These are phyloP conservation scores for Phytophthora parvispora DNA, from an alignment of 352 stramenopile genomes.

Conservation along the genomic window DNA sequence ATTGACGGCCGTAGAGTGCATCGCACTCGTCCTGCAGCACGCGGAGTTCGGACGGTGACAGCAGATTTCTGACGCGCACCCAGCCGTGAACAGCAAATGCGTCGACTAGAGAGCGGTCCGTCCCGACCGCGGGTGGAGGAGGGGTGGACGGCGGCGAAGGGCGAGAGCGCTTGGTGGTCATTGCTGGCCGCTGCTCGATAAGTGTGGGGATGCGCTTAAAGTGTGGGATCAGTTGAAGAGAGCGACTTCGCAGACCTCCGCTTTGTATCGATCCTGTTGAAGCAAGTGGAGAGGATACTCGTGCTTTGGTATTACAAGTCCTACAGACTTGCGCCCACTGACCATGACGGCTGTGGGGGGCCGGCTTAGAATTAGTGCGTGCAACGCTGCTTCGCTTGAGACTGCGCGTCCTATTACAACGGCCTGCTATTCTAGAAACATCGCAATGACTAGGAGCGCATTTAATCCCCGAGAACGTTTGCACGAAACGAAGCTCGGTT, in stretches of 20 bases:
- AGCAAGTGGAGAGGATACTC: no score
- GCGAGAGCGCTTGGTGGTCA: constrained; percentile 15
- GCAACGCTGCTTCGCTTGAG: no score
- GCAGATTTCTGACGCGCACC: constrained; percentile 34
- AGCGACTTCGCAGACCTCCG: no score
- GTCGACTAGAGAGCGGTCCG: neutral
- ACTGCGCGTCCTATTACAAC: no score
- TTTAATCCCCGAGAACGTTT: neutral
- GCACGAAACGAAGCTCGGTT: neutral
- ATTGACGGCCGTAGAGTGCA: constrained; percentile 19
- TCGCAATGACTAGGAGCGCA: neutral
- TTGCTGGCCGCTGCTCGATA: neutral
- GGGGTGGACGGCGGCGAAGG: neutral
- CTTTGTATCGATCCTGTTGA: no score
- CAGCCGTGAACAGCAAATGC: constrained; percentile 31
- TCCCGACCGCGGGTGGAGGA: neutral
- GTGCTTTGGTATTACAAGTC: no score
- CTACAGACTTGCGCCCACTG: no score
- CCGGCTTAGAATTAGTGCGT: no score
- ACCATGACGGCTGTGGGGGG: no score
- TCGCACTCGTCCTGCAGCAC: constrained; percentile 52
- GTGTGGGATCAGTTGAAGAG: constrained; percentile 1
- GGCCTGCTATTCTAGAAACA: no score
- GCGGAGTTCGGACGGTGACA: constrained; percentile 48
- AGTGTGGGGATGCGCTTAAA: neutral